These are phyloP conservation scores for Scutellaria baicalensis DNA, from an alignment of 257 asterid species.

Conservation along the genomic window DNA sequence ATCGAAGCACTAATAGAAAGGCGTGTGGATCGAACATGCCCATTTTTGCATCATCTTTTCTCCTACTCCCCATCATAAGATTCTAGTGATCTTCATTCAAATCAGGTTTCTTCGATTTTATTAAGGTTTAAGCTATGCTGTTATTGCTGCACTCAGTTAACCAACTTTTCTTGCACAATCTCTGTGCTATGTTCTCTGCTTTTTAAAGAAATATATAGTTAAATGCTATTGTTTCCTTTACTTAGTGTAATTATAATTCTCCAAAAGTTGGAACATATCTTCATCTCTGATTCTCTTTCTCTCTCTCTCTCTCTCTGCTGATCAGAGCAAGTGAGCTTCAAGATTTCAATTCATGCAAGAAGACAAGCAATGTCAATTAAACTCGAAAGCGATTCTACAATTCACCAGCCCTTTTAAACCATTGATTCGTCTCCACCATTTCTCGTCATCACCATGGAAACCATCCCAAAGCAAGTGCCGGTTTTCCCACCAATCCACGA, in stretches of 20 bases:
- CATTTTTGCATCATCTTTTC: constrained; percentile 13
- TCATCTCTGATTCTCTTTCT: constrained; percentile 1
- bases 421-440: neutral
- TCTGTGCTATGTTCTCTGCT: too few species aligned
- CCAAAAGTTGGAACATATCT: constrained; percentile 8
- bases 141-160: neutral
- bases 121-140: neutral
- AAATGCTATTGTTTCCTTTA: too few species aligned
- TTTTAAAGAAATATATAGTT: too few species aligned
- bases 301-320: neutral
- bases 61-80: constrained; percentile 18
- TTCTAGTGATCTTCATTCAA: neutral
- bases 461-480: neutral
- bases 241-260: neutral
- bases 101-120: neutral
- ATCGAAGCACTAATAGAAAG: constrained; percentile 10
- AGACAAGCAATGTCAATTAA: neutral
- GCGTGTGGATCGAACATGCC: constrained; percentile 33
- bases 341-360: neutral
- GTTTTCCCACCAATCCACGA: constrained; percentile 29
- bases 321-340: too few species aligned
- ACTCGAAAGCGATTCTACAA: constrained; percentile 11
- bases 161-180: too few species aligned
- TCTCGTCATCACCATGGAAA: constrained; percentile 19
- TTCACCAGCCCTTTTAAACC: constrained; percentile 18